phyloP scores from a whole-genome alignment of 768 basidiomycete species.

The Serendipita sp. region DNA sequence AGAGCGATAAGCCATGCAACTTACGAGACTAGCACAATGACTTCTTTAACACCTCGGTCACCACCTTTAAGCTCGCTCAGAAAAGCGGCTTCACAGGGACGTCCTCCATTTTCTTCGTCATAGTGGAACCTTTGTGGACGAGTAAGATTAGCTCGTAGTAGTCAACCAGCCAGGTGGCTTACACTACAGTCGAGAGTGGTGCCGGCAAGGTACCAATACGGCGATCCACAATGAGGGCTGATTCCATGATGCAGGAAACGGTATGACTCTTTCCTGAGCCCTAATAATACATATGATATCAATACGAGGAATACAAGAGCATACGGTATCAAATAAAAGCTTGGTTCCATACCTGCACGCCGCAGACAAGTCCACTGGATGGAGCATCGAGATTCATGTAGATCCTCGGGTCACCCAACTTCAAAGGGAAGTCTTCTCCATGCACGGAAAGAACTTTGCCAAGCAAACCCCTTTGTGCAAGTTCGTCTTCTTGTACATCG shows the following conservation, averaged over 20 bases:
- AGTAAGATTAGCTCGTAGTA: not conserved
- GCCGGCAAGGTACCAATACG: slow-evolving; percentile 37
- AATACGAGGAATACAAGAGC: not conserved
- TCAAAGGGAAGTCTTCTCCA: not conserved
- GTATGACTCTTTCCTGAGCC: slow-evolving; percentile 66
- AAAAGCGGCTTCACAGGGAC: slow-evolving; percentile 13
- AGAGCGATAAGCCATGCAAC: not conserved
- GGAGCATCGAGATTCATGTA: slow-evolving; percentile 34
- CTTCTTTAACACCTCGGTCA: not conserved
- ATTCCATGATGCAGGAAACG: slow-evolving; percentile 50
- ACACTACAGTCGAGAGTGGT: slow-evolving; percentile 43
- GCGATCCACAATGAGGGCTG: slow-evolving; percentile 41
- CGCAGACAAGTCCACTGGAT: slow-evolving; percentile 60
- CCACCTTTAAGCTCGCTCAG: slow-evolving; percentile 1
- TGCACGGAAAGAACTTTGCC: not conserved
- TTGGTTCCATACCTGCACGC: slow-evolving; percentile 22
- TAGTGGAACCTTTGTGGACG: slow-evolving; percentile 8
- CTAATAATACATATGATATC: slow-evolving; percentile 9
- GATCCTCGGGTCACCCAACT: not conserved
- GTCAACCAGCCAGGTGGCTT: not conserved
- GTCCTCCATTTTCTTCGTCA: slow-evolving; percentile 7
- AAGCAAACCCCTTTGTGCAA: not conserved
- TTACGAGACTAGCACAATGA: slow-evolving; percentile 10
- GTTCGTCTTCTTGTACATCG: no score
- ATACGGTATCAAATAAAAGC: no score